Evolutionary conservation across 2,329 filamentous ascomycete genomes (phyloP).

Genomic region (Fusarium concolor): DNA sequence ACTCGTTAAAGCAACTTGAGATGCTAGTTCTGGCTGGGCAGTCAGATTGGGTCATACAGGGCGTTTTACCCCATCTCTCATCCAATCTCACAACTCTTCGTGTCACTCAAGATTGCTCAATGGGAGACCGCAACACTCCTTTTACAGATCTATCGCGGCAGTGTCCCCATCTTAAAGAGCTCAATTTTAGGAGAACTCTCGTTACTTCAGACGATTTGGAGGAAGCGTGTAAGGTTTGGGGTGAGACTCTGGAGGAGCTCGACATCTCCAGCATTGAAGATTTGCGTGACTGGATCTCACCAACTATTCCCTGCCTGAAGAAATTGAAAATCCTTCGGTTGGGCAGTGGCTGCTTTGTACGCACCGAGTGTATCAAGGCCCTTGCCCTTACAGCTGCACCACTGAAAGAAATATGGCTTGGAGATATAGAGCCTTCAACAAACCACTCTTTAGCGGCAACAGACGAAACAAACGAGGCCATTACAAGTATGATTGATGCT

Average conservation of each 20-base stretch:
- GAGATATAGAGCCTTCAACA: background rate
- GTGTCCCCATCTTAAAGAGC: background rate
- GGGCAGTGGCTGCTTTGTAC: background rate
- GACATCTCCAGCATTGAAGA: background rate
- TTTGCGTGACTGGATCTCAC: background rate
- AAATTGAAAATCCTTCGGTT: background rate
- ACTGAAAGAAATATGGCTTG: background rate
- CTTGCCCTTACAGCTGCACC: background rate
- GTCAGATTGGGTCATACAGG: background rate
- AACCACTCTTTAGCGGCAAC: background rate
- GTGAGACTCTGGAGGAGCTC: background rate
- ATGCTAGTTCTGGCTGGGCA: background rate
- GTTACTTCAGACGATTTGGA: background rate
- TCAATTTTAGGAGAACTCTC: background rate
- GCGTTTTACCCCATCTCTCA: background rate
- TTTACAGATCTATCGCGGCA: background rate
- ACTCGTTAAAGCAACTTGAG: background rate
- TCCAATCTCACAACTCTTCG: background rate
- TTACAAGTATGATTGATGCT: slow-evolving; percentile 1
- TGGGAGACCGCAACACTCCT: background rate
- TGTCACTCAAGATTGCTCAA: background rate
- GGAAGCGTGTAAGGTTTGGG: slow-evolving; percentile 5
- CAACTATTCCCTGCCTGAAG: background rate
- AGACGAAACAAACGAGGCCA: background rate
- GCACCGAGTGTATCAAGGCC: background rate